Base-by-base conservation (phyloP, 805 yeast species). In the Candida ovalis region DNA sequence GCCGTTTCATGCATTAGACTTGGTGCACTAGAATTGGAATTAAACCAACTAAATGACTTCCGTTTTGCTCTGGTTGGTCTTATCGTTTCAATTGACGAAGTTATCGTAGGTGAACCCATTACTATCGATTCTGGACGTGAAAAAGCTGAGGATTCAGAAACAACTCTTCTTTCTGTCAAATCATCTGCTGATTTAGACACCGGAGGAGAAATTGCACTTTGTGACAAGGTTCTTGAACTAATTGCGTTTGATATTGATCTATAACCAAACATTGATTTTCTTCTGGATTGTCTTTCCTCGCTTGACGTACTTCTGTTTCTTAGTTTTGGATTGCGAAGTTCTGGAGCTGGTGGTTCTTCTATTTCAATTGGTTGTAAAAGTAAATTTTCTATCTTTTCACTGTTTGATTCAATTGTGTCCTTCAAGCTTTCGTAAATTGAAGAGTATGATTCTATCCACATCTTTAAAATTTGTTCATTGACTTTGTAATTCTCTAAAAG, bases 251-350 rank as follows among this genome's bases (percentile, higher is more conserved):
- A 61, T 19, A 60, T 40, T 3, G 66, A 56, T 19, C 64, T 45
- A 44, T 60, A 61, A 19, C 65, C 62, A 43, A 62, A 61, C 17
- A 62, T 33, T 4, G 67, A 59, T 39, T 52, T 55, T 46, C 68
- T 56, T 42, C 55, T 54, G 10, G 49, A 41, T 44, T 49, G 57
- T 33, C 58, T 59, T 2, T 53, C 58, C 7, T 56, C 58, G 5
- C 52, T 24, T 19, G 42, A 43, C 3, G 53, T 40, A 43, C 49
- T 50, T 28, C 49, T 46, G 41, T 39, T 47, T 45, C 55, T 58
- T 3, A 21, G 27, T 38, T 53, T 53, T 10, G 53, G 52, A 28
- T 49, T 27, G n/a, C 30, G 22, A 24, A 53, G 46, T n/a, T 32
- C 44, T 13, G 38, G 25, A 37, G 19, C 39, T 36, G 32, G 44